Base-by-base conservation (phyloP, 2,329 filamentous ascomycete species). In the Fusarium sp. region DNA sequence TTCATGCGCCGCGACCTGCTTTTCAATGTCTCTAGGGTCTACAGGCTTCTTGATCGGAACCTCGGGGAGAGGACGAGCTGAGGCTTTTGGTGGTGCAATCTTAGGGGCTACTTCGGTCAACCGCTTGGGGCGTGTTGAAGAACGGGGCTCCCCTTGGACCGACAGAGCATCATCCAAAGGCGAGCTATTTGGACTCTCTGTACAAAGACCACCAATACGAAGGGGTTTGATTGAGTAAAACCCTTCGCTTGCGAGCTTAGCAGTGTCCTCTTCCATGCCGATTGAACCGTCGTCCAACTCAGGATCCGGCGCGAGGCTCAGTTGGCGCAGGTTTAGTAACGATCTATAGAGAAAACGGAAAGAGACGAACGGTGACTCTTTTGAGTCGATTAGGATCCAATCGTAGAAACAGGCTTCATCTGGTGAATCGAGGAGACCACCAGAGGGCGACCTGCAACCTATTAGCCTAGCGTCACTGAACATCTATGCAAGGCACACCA, bases 261-360 rank as follows among this genome's bases (percentile, higher is more conserved):
- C 32, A 14, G 22, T 22, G 17, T 26, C 30, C 24, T 61, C 57
- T 42, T 60, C 35, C 32, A 28, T 20, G 15, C 32, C 22, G 24
- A 28, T 20, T n/a, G 55, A 53, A 15, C 50, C 22, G 14, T 35
- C 39, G 3, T 60, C 44, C 30, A 54, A 44, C 39, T 55, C 55
- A 4, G 38, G 51, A 18, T 65, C 50, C n/a, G 85, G 83, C 32
- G 88, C 83, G 9, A 90, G 79, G 60, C 86, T 87, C 15, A 90
- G 81, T 38, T 83, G 79, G 13, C 81, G 76, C 17, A 91, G 83
- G 61, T 84, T 85, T 15, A 83, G 81, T 85, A 84, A 86, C 12
- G 86, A 88, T 36, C 88, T 85, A 71, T 90, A 90, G 67, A 90
- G 87, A 69, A 90, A 89, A 32, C 83, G 83, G 68, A 90, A 90